A percentile compares a stretch with the other conserved stretches of the same genome.
Conservation (phyloP, 257 asterid genomes). For the Verbena officinalis region DNA sequence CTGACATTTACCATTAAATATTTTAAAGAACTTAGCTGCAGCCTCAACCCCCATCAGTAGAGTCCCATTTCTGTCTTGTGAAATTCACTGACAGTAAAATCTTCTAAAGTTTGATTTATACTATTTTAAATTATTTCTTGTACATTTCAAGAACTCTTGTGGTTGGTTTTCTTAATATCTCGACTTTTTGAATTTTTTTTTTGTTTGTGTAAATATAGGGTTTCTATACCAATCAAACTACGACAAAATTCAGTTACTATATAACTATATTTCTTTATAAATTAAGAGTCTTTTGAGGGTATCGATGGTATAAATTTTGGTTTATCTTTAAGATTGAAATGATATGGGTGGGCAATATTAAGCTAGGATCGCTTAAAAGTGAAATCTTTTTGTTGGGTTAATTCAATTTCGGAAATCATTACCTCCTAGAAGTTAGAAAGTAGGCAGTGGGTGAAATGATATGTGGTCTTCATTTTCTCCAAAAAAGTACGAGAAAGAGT, state of each 20-base stretch:
- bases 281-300: too few species aligned
- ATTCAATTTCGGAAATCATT: constrained; percentile 8
- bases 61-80: not conserved
- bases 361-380: not conserved
- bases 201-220: too few species aligned
- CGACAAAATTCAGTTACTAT: too few species aligned
- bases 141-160: too few species aligned
- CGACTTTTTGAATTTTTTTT: too few species aligned
- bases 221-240: too few species aligned
- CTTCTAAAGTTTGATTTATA: not conserved
- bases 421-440: constrained; percentile 21
- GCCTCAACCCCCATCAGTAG: too few species aligned
- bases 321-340: too few species aligned
- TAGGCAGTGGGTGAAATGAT: constrained; percentile 29
- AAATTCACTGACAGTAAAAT: constrained; percentile 27
- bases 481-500: not conserved
- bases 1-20: constrained; percentile 30
- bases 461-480: constrained; percentile 11
- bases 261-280: too few species aligned
- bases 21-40: not conserved
- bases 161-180: not conserved
- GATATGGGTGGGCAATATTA: too few species aligned
- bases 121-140: too few species aligned
- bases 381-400: not conserved
- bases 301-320: too few species aligned